These are phyloP conservation scores for Auricularia cornea DNA, from an alignment of 768 basidiomycete species.

Conservation along the genomic window DNA sequence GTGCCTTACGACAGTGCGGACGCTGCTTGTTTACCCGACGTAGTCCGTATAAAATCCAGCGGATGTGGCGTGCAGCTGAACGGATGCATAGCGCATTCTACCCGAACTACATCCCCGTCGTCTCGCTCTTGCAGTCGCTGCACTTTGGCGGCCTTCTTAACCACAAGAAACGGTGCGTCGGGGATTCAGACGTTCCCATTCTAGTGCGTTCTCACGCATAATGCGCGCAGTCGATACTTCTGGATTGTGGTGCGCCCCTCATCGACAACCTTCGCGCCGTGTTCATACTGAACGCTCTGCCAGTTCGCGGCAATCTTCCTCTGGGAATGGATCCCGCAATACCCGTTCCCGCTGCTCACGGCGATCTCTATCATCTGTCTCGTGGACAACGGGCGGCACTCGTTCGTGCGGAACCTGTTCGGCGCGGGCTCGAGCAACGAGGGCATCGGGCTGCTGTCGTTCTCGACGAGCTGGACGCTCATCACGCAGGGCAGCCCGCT, in stretches of 20 bases:
- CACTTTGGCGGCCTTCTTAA: constrained; percentile 44
- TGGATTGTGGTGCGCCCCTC: constrained; percentile 39
- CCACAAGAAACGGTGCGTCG: too few relatives aligned
- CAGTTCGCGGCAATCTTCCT: constrained; percentile 38
- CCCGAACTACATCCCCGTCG: constrained; percentile 43
- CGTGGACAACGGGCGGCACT: too few relatives aligned
- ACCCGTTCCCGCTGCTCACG: constrained; percentile 35
- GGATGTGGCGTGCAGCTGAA: background rate
- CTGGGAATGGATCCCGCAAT: constrained; percentile 37
- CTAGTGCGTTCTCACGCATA: background rate
- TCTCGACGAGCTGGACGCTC: too few relatives aligned
- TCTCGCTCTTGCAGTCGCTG: constrained; percentile 44
- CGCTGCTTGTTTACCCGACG: constrained; percentile 43
- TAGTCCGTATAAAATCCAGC: constrained; percentile 30
- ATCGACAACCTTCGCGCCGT: too few relatives aligned
- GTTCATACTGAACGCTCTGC: background rate
- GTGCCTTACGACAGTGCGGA: constrained; percentile 40
- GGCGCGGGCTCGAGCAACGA: too few relatives aligned
- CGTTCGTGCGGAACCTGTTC: too few relatives aligned
- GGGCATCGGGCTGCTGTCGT: too few relatives aligned
- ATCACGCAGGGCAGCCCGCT: too few relatives aligned
- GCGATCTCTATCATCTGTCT: constrained; percentile 42
- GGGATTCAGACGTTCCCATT: background rate
- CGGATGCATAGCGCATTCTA: constrained; percentile 32
- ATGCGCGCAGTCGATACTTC: constrained; percentile 25